Conservation (phyloP, 306 rosid genomes). For the Trichosanthes truncata region DNA sequence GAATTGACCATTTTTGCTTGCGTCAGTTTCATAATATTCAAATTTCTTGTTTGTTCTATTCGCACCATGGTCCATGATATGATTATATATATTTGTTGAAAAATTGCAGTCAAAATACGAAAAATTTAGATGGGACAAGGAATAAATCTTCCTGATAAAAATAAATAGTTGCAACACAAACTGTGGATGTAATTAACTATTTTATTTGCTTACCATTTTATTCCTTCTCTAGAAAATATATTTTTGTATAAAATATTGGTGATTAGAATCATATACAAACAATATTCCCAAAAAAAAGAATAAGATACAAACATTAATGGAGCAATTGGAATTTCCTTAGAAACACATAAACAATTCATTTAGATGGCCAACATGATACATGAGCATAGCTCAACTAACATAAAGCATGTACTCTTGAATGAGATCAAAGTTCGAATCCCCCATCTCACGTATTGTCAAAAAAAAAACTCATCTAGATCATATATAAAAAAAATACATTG, state of each 20-base stretch:
- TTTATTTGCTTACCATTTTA: not conserved
- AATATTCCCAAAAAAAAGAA: too few species aligned
- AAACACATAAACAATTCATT: not conserved
- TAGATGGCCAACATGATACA: too few species aligned
- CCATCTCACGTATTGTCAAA: too few species aligned
- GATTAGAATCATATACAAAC: not conserved
- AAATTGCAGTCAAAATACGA: not conserved
- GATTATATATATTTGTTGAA: not conserved
- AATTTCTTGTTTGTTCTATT: not conserved
- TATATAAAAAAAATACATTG: too few species aligned
- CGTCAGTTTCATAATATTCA: not conserved
- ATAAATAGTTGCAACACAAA: not conserved
- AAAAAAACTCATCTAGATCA: not conserved
- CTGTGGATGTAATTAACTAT: not conserved
- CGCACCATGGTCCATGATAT: not conserved
- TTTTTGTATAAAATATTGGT: not conserved
- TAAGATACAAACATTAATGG: not conserved
- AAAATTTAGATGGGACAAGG: not conserved
- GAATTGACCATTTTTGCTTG: not conserved
- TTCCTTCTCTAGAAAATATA: not conserved
- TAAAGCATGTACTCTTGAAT: too few species aligned
- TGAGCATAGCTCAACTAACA: too few species aligned
- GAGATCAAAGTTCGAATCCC: too few species aligned
- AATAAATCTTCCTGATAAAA: not conserved
- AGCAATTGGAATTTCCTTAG: not conserved